Evolutionary conservation across 345 rosid species (phyloP).

Genomic region (Eutrema yunnanense): DNA sequence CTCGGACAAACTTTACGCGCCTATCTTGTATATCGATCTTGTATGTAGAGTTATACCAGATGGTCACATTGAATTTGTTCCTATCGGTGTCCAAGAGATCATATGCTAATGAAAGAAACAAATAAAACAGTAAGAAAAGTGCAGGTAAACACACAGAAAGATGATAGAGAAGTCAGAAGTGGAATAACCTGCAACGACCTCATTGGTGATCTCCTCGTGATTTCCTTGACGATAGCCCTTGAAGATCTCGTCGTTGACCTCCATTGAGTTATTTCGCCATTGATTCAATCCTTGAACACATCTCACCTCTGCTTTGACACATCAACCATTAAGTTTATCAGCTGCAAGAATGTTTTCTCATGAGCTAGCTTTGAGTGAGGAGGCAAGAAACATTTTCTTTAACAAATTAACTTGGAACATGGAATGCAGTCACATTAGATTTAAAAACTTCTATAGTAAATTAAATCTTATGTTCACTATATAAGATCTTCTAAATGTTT

Average conservation of each 20-base stretch:
- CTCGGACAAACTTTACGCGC: conserved; percentile 40
- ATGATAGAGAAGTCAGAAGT: conserved; percentile 17
- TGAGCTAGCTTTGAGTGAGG: background rate
- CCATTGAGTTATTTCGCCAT: conserved; percentile 63
- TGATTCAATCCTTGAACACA: conserved; percentile 37
- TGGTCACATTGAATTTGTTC: conserved; percentile 51
- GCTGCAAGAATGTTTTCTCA: background rate
- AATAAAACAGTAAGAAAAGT: background rate
- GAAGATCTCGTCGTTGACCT: conserved; percentile 61
- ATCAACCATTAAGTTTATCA: background rate
- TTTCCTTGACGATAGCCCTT: conserved; percentile 66
- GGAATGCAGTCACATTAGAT: background rate
- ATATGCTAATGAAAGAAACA: conserved; percentile 52
- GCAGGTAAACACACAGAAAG: background rate
- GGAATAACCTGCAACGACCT: conserved; percentile 60
- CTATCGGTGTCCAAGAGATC: conserved; percentile 66
- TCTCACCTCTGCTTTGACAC: conserved; percentile 12
- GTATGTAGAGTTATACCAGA: conserved; percentile 78
- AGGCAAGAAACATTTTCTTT: background rate
- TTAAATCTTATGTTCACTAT: background rate
- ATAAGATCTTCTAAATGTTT: background rate
- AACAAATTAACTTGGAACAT: background rate
- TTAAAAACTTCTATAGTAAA: background rate
- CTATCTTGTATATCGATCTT: conserved; percentile 15
- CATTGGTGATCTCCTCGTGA: conserved; percentile 41